These are phyloP conservation scores for Acanthamoeba sp. DNA, from an alignment of 208 protist genomes.

Conservation along the genomic window DNA sequence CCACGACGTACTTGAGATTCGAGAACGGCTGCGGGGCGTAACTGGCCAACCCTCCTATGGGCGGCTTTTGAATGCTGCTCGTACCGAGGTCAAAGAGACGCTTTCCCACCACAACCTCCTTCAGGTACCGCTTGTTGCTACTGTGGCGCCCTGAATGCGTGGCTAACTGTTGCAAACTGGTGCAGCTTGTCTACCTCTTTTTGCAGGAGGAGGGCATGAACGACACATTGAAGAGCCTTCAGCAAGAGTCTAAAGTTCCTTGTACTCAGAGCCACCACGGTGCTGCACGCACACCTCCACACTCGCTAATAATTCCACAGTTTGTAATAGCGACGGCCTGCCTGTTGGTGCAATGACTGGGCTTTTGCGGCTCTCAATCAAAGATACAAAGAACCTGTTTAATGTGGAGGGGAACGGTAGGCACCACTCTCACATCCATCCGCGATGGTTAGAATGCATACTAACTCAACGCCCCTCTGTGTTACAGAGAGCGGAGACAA, in stretches of 20 bases:
- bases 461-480: background rate
- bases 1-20: conserved; percentile 23
- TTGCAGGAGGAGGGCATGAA: conserved; percentile 46
- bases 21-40: conserved; percentile 16
- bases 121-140: background rate
- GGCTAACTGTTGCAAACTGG: too few relatives aligned
- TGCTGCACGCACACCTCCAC: background rate
- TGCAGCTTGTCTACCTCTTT: conserved; percentile 21
- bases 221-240: conserved; percentile 1
- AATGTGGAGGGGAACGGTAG: background rate
- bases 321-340: conserved; percentile 15
- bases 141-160: background rate
- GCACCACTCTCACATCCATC: background rate
- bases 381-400: background rate
- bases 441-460: background rate
- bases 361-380: background rate
- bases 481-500: background rate
- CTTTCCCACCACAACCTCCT: conserved; percentile 42
- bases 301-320: background rate
- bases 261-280: too few relatives aligned
- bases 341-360: background rate
- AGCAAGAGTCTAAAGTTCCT: background rate
- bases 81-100: conserved; percentile 65
- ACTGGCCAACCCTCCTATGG: conserved; percentile 1
- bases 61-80: conserved; percentile 14